A percentile compares a stretch with the other conserved stretches of the same genome.
Evolutionary conservation across 2,329 filamentous ascomycete genomes (phyloP).

Genomic region (Bimuria novae-zelandiae): DNA sequence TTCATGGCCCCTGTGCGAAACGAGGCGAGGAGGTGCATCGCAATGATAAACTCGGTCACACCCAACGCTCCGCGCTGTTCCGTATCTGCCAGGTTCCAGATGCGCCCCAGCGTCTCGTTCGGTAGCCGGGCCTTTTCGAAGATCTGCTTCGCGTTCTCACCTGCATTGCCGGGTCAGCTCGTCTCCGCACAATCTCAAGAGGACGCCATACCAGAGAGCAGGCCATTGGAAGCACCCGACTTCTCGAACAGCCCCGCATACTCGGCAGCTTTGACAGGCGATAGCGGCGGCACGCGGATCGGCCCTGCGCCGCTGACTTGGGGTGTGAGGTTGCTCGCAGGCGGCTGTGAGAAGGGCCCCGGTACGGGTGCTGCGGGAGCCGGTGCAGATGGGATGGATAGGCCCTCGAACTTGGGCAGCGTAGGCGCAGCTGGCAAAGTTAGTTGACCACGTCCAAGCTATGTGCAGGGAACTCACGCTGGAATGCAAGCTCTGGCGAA

Average conservation of each 20-base stretch:
- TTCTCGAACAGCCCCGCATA: conserved; percentile 91
- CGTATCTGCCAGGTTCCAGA: conserved; percentile 94
- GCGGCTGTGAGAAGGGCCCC: conserved; percentile 48
- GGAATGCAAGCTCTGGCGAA: conserved; percentile 77
- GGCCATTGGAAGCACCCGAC: conserved; percentile 75
- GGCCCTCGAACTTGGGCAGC: conserved; percentile 85
- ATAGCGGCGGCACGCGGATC: conserved; percentile 85
- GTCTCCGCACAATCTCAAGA: background rate
- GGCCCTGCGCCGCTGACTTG: conserved; percentile 56
- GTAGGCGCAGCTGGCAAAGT: conserved; percentile 65
- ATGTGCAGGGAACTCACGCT: conserved; percentile 57
- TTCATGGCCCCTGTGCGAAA: conserved; percentile 84
- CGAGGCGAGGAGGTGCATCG: conserved; percentile 94
- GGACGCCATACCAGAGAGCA: conserved; percentile 65
- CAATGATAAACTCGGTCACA: conserved; percentile 91
- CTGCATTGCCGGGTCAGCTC: conserved; percentile 45
- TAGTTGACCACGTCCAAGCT: conserved; percentile 16
- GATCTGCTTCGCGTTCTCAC: conserved; percentile 87
- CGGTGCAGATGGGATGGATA: conserved; percentile 55
- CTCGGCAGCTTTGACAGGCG: conserved; percentile 85
- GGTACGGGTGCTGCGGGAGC: conserved; percentile 19
- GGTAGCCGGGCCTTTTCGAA: conserved; percentile 91
- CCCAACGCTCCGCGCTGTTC: conserved; percentile 88
- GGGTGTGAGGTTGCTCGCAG: conserved; percentile 35
- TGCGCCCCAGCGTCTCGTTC: conserved; percentile 88